Conservation (phyloP, 495 filamentous ascomycete species). For the Penicillium canariense region DNA sequence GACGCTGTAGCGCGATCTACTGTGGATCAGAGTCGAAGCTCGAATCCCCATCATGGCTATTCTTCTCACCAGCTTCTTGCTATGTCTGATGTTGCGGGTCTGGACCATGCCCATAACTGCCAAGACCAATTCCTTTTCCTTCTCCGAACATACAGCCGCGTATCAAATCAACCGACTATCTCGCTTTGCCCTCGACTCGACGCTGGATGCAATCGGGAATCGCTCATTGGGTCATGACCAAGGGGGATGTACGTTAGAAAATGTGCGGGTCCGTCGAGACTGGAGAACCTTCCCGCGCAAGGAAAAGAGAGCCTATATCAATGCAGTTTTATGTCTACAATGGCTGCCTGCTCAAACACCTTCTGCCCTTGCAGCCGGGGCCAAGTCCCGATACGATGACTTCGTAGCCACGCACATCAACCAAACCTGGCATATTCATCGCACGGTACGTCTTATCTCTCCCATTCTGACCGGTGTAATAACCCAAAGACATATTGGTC, state of each 20-base stretch:
- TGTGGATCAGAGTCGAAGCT: neutral
- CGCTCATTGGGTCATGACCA: neutral
- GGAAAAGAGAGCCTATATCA: slow-evolving; percentile 58
- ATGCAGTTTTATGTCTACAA: slow-evolving; percentile 64
- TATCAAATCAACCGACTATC: neutral
- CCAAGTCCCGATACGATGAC: slow-evolving; percentile 64
- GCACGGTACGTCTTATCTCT: slow-evolving; percentile 37
- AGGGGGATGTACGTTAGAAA: slow-evolving; percentile 15
- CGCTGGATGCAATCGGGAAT: neutral
- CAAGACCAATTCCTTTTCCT: neutral
- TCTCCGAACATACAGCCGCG: neutral
- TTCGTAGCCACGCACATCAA: slow-evolving; percentile 68
- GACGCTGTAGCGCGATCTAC: neutral
- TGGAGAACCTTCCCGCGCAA: slow-evolving; percentile 34
- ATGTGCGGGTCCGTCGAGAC: slow-evolving; percentile 47
- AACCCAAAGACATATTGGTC: neutral
- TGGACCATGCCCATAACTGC: neutral
- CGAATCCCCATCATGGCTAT: neutral
- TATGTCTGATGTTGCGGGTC: neutral
- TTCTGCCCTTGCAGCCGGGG: slow-evolving; percentile 41
- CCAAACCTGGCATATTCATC: slow-evolving; percentile 60
- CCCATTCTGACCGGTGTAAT: neutral
- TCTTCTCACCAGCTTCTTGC: neutral
- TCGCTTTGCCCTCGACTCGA: neutral
- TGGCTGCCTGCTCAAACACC: slow-evolving; percentile 47